Percentiles rank a stretch among this genome's conserved stretches.
Conservation (phyloP, 345 rosid species). For the Brassica incana region DNA sequence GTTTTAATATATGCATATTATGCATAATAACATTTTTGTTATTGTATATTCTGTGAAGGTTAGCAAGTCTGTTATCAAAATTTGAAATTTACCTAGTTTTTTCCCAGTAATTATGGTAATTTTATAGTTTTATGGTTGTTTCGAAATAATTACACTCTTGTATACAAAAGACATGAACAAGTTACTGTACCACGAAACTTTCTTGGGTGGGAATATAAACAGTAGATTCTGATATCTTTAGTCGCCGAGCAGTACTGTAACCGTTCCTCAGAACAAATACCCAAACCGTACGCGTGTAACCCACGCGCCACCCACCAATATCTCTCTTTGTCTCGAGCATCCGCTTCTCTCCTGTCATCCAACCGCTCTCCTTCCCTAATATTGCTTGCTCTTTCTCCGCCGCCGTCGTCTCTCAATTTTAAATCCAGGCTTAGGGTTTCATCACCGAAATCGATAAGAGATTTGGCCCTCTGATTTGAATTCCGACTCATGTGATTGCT, state of each 20-base stretch:
- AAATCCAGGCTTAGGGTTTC: constrained; percentile 46
- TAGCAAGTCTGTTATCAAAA: too few species aligned
- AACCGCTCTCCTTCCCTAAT: neutral
- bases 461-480: neutral
- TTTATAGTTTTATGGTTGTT: too few species aligned
- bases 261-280: neutral
- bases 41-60: too few species aligned
- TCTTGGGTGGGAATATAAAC: too few species aligned
- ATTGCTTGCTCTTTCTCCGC: neutral
- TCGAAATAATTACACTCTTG: too few species aligned
- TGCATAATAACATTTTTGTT: too few species aligned
- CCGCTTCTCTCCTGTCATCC: constrained; percentile 15
- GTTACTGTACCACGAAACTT: too few species aligned
- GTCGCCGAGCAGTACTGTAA: neutral
- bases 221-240: too few species aligned
- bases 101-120: too few species aligned
- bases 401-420: constrained; percentile 15
- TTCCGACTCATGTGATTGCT: constrained; percentile 37
- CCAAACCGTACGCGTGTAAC: constrained; percentile 12
- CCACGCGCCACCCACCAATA: constrained; percentile 23
- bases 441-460: neutral
- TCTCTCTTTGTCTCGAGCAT: neutral
- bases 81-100: too few species aligned
- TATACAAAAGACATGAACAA: too few species aligned
- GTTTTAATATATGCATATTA: too few species aligned